Evolutionary conservation across 2,329 filamentous ascomycete species (phyloP).

Genomic region (Xylaria sp.): DNA sequence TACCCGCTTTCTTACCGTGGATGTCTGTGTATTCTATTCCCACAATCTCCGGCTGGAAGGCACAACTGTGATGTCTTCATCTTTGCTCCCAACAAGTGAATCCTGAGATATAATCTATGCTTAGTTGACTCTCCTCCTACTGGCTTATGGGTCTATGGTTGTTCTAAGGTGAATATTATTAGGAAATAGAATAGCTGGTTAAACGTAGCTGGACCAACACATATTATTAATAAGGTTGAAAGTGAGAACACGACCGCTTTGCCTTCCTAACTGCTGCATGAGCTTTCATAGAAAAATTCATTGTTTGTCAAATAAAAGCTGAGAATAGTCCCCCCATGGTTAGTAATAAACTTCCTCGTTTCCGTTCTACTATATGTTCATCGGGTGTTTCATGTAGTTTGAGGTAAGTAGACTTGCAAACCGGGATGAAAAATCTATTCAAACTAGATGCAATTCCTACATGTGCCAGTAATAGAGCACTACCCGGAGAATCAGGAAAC

Average conservation of each 20-base stretch:
- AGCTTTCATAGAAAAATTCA: too few relatives aligned
- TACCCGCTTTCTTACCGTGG: background rate
- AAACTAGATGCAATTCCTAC: background rate
- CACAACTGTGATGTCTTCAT: background rate
- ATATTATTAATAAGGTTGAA: too few relatives aligned
- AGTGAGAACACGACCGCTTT: too few relatives aligned
- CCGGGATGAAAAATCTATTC: background rate
- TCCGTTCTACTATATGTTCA: too few relatives aligned
- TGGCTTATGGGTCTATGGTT: background rate
- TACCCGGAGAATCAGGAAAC: background rate
- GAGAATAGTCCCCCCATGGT: too few relatives aligned
- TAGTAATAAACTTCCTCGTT: too few relatives aligned
- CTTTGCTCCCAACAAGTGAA: background rate
- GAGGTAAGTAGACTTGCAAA: background rate
- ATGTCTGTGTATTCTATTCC: background rate
- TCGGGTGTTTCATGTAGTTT: too few relatives aligned
- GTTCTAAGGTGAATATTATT: background rate
- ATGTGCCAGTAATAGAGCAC: background rate
- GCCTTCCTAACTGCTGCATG: too few relatives aligned
- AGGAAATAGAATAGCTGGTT: background rate
- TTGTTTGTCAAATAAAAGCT: too few relatives aligned
- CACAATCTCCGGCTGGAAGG: background rate
- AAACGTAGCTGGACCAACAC: too few relatives aligned
- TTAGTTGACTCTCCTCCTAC: background rate
- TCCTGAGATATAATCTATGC: background rate